Evolutionary conservation across 2,329 filamentous ascomycete genomes (phyloP).

Genomic region (Arthrobotrys megalospora): DNA sequence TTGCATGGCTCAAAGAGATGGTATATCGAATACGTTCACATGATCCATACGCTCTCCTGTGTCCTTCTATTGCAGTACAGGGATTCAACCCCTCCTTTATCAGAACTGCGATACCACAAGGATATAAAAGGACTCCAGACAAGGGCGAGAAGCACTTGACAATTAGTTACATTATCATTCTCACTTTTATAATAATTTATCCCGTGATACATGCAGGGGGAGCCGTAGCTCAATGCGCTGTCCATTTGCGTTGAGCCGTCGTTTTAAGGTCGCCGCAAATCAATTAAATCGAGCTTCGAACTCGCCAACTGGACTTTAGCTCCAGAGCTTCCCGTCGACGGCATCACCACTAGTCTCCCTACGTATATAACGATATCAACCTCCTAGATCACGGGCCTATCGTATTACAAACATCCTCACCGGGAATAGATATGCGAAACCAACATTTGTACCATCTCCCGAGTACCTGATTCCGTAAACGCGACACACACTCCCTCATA

Average conservation of each 20-base stretch:
- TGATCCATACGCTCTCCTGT: background rate
- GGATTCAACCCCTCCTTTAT: conserved; percentile 11
- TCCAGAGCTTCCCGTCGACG: conserved; percentile 44
- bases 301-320: conserved; percentile 37
- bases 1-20: background rate
- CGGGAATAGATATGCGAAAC: conserved; percentile 31
- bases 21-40: conserved; percentile 11
- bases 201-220: conserved; percentile 18
- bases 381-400: background rate
- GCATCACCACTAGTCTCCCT: conserved; percentile 27
- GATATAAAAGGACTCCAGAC: no score
- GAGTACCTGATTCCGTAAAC: conserved; percentile 44
- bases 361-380: background rate
- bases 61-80: background rate
- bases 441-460: conserved; percentile 15
- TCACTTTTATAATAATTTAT: background rate
- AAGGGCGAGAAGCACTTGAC: no score
- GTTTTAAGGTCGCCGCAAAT: conserved; percentile 1
- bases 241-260: conserved; percentile 33
- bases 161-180: no score
- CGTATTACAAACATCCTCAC: background rate
- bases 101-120: no score
- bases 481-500: conserved; percentile 28
- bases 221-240: conserved; percentile 23
- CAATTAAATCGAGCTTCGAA: conserved; percentile 29